phyloP scores from a whole-genome alignment of 225 moss, liverwort and hornwort species.

The Pseudisothecium myosuroides region DNA sequence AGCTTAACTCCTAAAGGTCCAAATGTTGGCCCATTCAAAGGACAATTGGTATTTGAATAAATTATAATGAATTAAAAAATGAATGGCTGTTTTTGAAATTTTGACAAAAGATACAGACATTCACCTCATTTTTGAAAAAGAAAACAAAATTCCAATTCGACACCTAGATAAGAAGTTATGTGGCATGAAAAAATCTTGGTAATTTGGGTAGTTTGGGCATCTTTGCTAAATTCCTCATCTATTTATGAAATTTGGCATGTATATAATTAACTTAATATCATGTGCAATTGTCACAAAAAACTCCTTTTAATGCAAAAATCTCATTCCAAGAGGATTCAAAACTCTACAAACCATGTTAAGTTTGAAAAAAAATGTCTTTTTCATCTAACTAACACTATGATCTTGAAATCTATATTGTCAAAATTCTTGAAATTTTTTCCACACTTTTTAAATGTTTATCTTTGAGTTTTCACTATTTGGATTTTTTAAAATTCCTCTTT shows the following conservation, averaged over 20 bases:
- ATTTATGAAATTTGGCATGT: neutral
- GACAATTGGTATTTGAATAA: neutral
- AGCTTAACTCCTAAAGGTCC: neutral
- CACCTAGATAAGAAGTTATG: accelerated
- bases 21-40: accelerated
- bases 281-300: neutral
- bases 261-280: neutral
- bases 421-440: neutral
- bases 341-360: neutral
- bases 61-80: neutral
- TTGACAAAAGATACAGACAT: neutral
- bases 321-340: neutral
- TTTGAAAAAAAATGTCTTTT: neutral
- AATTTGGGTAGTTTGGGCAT: neutral
- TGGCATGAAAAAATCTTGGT: neutral
- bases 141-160: accelerated
- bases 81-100: neutral
- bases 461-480: neutral
- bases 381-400: neutral
- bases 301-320: neutral
- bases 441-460: neutral
- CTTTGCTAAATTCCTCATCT: neutral
- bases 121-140: neutral
- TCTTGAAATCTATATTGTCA: neutral
- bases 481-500: neutral